A percentile compares a stretch with the other conserved stretches of the same genome.
Conservation (phyloP, 2,329 filamentous ascomycete species). For the Verticillium isaacii region DNA sequence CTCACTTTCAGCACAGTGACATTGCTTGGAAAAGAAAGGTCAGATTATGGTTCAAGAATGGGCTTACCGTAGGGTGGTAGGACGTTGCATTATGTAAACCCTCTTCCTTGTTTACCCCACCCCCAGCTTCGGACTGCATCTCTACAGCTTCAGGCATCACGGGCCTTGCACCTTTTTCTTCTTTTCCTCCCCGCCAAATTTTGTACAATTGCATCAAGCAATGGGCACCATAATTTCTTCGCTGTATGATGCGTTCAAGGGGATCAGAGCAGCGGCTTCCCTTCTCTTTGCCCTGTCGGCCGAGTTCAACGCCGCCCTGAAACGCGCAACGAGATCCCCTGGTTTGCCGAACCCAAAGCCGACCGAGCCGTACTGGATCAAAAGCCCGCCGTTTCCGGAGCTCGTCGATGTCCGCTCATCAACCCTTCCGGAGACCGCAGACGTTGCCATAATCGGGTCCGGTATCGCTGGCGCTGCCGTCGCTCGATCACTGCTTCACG, state of each 20-base stretch:
- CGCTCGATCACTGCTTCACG: constrained; percentile 9
- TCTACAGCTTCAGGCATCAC: no score
- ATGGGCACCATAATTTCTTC: not conserved
- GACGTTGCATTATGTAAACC: no score
- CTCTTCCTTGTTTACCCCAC: no score
- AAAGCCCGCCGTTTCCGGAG: constrained; percentile 5
- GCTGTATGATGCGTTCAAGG: not conserved
- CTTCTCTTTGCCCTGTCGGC: not conserved
- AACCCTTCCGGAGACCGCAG: constrained; percentile 8
- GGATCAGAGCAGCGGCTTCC: not conserved
- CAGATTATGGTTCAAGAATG: no score
- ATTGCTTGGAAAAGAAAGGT: no score
- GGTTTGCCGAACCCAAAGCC: constrained; percentile 12
- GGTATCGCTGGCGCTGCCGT: constrained; percentile 14
- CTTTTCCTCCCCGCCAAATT: not conserved
- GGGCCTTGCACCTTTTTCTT: not conserved
- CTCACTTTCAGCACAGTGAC: no score
- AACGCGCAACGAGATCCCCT: constrained; percentile 1
- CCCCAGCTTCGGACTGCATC: no score
- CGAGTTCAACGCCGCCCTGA: not conserved
- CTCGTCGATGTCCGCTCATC: constrained; percentile 7
- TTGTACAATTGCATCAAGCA: not conserved
- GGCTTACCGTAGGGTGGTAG: no score
- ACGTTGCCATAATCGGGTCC: constrained; percentile 17
- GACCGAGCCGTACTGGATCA: constrained; percentile 14